These are phyloP conservation scores for Stemphylium lycopersici DNA, from an alignment of 2,329 filamentous ascomycete genomes.

Conservation along the genomic window DNA sequence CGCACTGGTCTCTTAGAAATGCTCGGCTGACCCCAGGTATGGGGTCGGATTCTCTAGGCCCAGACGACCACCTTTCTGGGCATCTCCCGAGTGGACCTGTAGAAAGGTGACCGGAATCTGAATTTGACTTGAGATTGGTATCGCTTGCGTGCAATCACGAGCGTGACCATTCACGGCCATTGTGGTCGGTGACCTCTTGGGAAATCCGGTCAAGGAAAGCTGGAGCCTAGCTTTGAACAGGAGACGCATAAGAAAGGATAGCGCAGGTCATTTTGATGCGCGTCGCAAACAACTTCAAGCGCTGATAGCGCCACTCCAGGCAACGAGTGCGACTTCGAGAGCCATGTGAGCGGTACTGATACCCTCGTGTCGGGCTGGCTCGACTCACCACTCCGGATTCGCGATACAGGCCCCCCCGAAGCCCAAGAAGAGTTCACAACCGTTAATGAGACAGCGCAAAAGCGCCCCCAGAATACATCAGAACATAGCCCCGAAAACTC, in stretches of 20 bases:
- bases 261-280: not conserved
- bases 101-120: too few relatives aligned
- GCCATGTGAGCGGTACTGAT: not conserved
- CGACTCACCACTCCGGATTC: not conserved
- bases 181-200: not conserved
- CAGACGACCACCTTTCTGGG: too few relatives aligned
- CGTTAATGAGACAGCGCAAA: not conserved
- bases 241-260: too few relatives aligned
- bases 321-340: not conserved
- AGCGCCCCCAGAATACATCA: not conserved
- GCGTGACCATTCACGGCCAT: too few relatives aligned
- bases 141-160: too few relatives aligned
- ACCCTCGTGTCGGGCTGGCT: not conserved
- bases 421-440: not conserved
- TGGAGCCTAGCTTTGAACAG: not conserved
- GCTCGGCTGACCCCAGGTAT: too few relatives aligned
- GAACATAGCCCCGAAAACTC: not conserved
- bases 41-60: too few relatives aligned
- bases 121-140: too few relatives aligned
- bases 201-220: not conserved
- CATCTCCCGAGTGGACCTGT: too few relatives aligned
- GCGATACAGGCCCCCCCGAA: not conserved
- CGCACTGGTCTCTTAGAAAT: not conserved
- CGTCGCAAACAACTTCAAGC: not conserved
- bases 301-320: not conserved